Conservation (phyloP, 2,329 filamentous ascomycete genomes). For the Akanthomyces lecanii region DNA sequence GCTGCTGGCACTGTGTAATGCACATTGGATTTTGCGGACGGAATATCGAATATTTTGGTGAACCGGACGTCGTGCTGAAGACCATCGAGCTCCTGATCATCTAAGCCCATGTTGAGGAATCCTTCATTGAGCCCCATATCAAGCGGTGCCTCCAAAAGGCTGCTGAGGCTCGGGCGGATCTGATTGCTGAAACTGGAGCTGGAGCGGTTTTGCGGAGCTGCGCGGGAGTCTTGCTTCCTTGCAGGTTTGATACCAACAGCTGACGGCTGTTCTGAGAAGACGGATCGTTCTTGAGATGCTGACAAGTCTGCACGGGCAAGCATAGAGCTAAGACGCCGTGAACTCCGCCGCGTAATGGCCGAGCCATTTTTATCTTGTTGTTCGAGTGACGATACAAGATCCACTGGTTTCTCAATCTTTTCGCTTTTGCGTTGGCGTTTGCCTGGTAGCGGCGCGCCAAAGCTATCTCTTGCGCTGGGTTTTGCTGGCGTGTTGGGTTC, state of each 20-base stretch:
- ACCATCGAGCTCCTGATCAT: slow-evolving; percentile 68
- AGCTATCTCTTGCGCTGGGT: slow-evolving; percentile 69
- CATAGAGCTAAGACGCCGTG: slow-evolving; percentile 84
- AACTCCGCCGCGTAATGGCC: slow-evolving; percentile 54
- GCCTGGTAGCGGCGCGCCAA: slow-evolving; percentile 55
- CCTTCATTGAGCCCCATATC: slow-evolving; percentile 69
- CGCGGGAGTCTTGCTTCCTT: slow-evolving; percentile 68
- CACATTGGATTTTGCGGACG: slow-evolving; percentile 57
- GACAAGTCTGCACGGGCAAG: slow-evolving; percentile 83
- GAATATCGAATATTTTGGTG: slow-evolving; percentile 64
- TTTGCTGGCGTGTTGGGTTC: slow-evolving; percentile 75
- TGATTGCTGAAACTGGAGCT: slow-evolving; percentile 42
- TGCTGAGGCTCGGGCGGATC: slow-evolving; percentile 51
- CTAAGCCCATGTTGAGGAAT: slow-evolving; percentile 67
- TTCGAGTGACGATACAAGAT: slow-evolving; percentile 67
- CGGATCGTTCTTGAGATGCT: slow-evolving; percentile 73
- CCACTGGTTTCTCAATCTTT: slow-evolving; percentile 48
- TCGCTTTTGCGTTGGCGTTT: slow-evolving; percentile 53
- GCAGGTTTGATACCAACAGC: slow-evolving; percentile 39
- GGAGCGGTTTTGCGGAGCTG: slow-evolving; percentile 37
- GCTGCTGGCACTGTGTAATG: slow-evolving; percentile 54
- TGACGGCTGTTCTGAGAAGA: slow-evolving; percentile 66
- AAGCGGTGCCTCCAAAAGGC: slow-evolving; percentile 63
- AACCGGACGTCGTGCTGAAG: slow-evolving; percentile 69
- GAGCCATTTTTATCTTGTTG: slow-evolving; percentile 55